phyloP scores from a whole-genome alignment of 352 stramenopile genomes.

The Phytophthora cajani region DNA sequence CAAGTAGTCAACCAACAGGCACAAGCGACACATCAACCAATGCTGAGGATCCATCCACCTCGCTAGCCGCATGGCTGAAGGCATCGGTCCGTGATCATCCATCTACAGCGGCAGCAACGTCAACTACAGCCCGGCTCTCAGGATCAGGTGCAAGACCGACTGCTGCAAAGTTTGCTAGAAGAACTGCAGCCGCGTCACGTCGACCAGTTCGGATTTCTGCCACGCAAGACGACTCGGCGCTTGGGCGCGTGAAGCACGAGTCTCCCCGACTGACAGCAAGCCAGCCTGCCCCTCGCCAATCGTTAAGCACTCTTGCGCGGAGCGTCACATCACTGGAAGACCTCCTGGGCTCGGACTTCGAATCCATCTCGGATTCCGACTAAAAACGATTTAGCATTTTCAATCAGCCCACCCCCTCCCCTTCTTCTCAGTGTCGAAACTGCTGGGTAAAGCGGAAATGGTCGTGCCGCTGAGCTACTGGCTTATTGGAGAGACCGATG shows the following conservation, averaged over 20 bases:
- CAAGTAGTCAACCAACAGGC: slow-evolving; percentile 4
- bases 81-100: neutral
- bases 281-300: slow-evolving; percentile 19
- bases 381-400: neutral
- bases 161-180: neutral
- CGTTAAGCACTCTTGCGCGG: slow-evolving; percentile 16
- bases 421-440: too few relatives aligned
- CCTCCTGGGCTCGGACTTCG: slow-evolving; percentile 26
- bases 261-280: slow-evolving; percentile 16
- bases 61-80: slow-evolving; percentile 4
- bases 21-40: neutral
- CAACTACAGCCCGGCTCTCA: neutral
- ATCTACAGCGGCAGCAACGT: neutral
- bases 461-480: too few relatives aligned
- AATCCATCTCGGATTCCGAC: slow-evolving; percentile 22
- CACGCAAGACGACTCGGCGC: slow-evolving; percentile 19
- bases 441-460: too few relatives aligned
- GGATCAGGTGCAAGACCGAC: neutral
- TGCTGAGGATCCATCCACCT: neutral
- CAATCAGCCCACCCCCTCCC: too few relatives aligned
- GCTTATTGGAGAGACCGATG: too few relatives aligned
- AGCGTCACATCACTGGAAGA: slow-evolving; percentile 18
- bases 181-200: neutral
- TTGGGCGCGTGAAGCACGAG: slow-evolving; percentile 1
- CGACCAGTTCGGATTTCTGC: slow-evolving; percentile 9